These are phyloP conservation scores for Vanrija pseudolonga DNA, from an alignment of 1,284 basidiomycete genomes.

Conservation along the genomic window DNA sequence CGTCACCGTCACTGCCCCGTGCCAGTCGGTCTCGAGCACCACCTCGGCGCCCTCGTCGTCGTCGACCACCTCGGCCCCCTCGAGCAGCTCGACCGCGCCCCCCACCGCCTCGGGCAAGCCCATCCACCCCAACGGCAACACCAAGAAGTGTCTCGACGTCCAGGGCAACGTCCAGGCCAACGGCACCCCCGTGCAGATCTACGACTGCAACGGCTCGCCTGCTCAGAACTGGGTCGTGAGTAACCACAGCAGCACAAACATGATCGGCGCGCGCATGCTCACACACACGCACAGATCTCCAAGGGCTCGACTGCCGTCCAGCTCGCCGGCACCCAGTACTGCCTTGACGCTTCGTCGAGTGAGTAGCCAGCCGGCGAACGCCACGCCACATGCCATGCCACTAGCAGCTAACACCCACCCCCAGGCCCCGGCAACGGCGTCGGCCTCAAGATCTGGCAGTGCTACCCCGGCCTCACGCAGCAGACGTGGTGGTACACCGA, in stretches of 20 bases:
- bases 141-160: conserved; percentile 32
- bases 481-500: conserved; percentile 12
- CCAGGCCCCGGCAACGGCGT: conserved; percentile 8
- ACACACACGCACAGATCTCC: conserved; percentile 3
- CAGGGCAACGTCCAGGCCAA: conserved; percentile 12
- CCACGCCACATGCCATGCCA: too few relatives aligned
- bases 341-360: conserved; percentile 29
- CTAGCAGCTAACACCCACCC: neutral
- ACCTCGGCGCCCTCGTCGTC: conserved; percentile 9
- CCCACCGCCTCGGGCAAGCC: conserved; percentile 14
- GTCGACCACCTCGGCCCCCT: conserved; percentile 7
- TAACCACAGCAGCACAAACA: too few relatives aligned
- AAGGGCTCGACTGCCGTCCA: conserved; percentile 22
- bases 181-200: conserved; percentile 20
- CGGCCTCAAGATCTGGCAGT: conserved; percentile 14
- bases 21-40: neutral
- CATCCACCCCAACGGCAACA: conserved; percentile 35
- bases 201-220: conserved; percentile 30
- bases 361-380: neutral
- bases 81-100: conserved; percentile 5
- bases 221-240: conserved; percentile 28
- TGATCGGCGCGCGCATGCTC: too few relatives aligned
- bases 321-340: conserved; percentile 30
- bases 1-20: conserved; percentile 5
- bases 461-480: conserved; percentile 4